Evolutionary conservation across 768 basidiomycete species (phyloP), one percentile per base, ranked within the genome.

Genomic region (Podaxis sp.): DNA sequence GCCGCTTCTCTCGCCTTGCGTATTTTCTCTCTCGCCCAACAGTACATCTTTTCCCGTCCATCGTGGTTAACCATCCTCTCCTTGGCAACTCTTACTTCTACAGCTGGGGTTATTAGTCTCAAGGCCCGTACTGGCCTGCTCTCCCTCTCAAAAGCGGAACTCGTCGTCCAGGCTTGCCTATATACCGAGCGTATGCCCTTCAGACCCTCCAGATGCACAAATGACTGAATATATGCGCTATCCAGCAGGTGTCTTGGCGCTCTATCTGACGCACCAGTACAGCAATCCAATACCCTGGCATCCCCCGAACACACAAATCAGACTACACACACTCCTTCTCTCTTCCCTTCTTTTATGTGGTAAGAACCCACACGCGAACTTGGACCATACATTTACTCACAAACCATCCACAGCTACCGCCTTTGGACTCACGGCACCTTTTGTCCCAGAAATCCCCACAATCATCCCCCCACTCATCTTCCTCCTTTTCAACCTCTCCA

Each of bases 51-150:
- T 40, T 16, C 27, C 42, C 54, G 53, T 27, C 55, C 38, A 3
- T 28, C 42, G 18, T 50, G 38, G 16, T 44, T 42, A 11, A 38
- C 53, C 6, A 25, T 57, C 56, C 79, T 75, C 56, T 76, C 75
- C 62, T 79, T 81, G 69, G 81, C 78, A 63, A 77, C 79, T 66
- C 79, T 75, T 38, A 82, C 73, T 70, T 84, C 82, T 21, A 77
- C 70, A 32, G 42, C 44, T 10, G 59, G 59, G 6, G 27, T 48
- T 18, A 51, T 54, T 16, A 35, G 40, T 25, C 59, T 54, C 42
- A 60, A 42, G 11, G 50, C 42, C 5, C 11, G 25, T 16, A 14
- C 32, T n/a, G 55, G 46, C 16, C 27, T 36, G 3, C 47, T 57
- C 18, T 46, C 55, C 13, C 46, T 50, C 57, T 50, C 32, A 4